phyloP scores from a whole-genome alignment of 345 rosid species.

The Dovyalis caffra region DNA sequence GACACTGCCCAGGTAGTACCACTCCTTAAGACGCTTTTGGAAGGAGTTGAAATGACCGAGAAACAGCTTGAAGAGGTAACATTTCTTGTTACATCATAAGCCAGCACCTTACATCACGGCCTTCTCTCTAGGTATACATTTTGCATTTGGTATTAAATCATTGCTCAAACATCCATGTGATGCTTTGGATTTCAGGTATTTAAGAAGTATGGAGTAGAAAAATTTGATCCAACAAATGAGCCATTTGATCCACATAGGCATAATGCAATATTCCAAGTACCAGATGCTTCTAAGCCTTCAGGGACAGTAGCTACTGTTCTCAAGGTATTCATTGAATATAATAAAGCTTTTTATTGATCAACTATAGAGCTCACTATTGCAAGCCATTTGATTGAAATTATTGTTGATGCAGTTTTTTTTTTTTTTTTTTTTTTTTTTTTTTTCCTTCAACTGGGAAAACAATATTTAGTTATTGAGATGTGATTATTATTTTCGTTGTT shows the following conservation, averaged over 20 bases:
- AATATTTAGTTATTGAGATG: background rate
- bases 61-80: constrained; percentile 81
- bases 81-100: background rate
- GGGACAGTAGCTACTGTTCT: constrained; percentile 81
- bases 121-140: background rate
- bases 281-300: constrained; percentile 79
- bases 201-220: constrained; percentile 70
- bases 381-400: background rate
- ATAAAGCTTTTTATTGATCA: background rate
- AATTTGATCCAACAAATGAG: constrained; percentile 70
- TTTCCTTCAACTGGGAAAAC: background rate
- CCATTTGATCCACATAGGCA: constrained; percentile 91
- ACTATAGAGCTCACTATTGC: background rate
- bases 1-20: constrained; percentile 63
- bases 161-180: constrained; percentile 4
- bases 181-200: constrained; percentile 50
- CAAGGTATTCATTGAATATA: constrained; percentile 45
- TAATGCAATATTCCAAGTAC: constrained; percentile 73
- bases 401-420: background rate
- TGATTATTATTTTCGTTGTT: background rate
- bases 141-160: background rate
- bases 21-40: constrained; percentile 70
- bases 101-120: background rate
- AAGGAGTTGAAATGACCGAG: constrained; percentile 98
- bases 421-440: background rate